Base-by-base conservation (phyloP, 2,329 filamentous ascomycete species). In the Mollisiaceae sp. region DNA sequence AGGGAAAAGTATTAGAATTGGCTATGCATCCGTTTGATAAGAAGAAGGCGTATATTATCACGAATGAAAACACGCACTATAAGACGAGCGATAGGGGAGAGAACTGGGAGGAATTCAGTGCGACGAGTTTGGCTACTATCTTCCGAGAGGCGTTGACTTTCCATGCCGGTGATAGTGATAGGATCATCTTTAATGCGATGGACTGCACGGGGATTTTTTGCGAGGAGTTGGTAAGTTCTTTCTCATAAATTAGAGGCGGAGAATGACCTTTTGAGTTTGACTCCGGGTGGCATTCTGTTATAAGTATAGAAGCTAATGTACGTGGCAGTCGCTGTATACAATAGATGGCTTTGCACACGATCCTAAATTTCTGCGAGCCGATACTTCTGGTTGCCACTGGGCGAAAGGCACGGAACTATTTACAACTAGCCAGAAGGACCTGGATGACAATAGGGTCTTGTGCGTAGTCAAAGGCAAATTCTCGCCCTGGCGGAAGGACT, bases 301-400 rank as follows among this genome's bases (percentile, higher is more conserved):
- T 32, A 8, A 8, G 27, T 27, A 18, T 22, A 18, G 35, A 24
- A 5, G 27, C 68, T 70, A 59, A 70, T 58, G 20, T 35, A 12
- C 1, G 12, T 54, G 24, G n/a, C 62, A 77, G 75, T 69, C 86
- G 62, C 82, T 83, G 75, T 97, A 97, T 77, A 98, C 95, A 2
- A 89, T 85, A 15, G 90, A 98, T 78, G 92, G 92, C 70, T 99
- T 99, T 81, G 83, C 90, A 69, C 85, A 85, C 5, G 79, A 84
- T 52, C 85, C 87, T 60, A 85, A 91, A 70, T 78, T 83, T 6
- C 83, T 97, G 65, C 85, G 90, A 60, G 82, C 85, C 50, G 85
- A 89, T 70, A 91, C 91, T 1, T 83, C 87, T 58, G 89, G 91
- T 67, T 99, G 95, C 77, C 87, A 90, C 77, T 99, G 94, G 93